A percentile compares a stretch with the other conserved stretches of the same genome.
Evolutionary conservation across 129 eudicot genomes (phyloP).

Genomic region (Flaveria robusta): DNA sequence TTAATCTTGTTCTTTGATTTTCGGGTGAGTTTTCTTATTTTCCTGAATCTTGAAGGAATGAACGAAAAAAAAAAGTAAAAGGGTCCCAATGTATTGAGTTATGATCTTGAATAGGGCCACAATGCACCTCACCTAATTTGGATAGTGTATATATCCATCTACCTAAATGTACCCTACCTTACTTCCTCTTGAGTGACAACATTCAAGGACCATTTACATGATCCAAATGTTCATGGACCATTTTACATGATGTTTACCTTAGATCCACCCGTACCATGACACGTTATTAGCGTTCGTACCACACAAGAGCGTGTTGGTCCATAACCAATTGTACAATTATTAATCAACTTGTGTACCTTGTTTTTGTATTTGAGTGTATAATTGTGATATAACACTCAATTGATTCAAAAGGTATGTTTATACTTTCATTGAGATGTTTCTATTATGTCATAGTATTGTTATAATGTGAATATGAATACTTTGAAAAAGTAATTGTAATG

Average conservation of each 20-base stretch:
- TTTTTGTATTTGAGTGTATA: not conserved
- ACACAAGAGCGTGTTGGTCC: not conserved
- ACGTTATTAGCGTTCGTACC: not conserved
- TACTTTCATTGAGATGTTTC: too few species aligned
- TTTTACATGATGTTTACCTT: constrained; percentile 8
- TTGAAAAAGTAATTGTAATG: not conserved
- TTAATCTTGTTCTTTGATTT: constrained; percentile 10
- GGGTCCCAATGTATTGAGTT: constrained; percentile 23
- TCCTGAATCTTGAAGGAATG: constrained; percentile 29
- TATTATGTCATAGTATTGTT: too few species aligned
- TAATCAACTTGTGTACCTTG: not conserved
- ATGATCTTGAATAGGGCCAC: constrained; percentile 36
- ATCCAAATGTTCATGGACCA: not conserved
- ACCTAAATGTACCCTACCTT: constrained; percentile 20
- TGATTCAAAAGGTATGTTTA: not conserved
- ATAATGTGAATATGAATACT: not conserved
- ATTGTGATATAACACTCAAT: not conserved
- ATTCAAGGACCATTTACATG: constrained; percentile 14
- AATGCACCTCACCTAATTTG: constrained; percentile 19
- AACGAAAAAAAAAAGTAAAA: not conserved
- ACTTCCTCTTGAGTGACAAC: constrained; percentile 16
- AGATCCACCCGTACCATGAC: not conserved
- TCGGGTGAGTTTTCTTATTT: not conserved
- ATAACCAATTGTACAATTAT: not conserved
- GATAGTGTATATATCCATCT: constrained; percentile 31